phyloP scores from a whole-genome alignment of 2,329 filamentous ascomycete species.

The Paecilomyces variotii region DNA sequence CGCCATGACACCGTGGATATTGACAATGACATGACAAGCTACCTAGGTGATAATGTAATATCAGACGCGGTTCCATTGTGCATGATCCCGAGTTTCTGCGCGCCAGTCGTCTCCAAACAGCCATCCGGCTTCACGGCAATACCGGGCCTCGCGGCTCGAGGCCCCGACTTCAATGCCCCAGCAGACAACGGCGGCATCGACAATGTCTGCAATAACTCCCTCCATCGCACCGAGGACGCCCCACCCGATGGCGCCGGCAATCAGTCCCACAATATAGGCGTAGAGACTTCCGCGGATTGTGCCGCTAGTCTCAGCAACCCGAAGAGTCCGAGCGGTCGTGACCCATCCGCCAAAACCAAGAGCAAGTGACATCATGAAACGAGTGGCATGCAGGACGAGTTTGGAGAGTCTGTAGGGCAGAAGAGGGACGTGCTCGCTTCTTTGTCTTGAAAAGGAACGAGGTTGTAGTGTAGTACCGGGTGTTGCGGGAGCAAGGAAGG shows the following conservation, averaged over 20 bases:
- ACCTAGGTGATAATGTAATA: background rate
- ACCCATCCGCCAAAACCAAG: constrained; percentile 97
- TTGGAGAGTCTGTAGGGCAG: constrained; percentile 86
- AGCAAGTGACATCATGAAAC: constrained; percentile 81
- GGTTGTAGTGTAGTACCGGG: constrained; percentile 55
- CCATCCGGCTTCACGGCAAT: constrained; percentile 85
- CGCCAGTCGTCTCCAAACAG: constrained; percentile 61
- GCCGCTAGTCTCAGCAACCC: constrained; percentile 45
- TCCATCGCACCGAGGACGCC: constrained; percentile 87
- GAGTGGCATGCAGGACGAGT: constrained; percentile 79
- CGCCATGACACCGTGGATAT: background rate
- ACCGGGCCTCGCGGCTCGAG: constrained; percentile 55
- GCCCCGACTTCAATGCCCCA: constrained; percentile 82
- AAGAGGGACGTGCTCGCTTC: constrained; percentile 45
- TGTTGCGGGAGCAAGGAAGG: constrained; percentile 65
- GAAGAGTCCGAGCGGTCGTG: constrained; percentile 72
- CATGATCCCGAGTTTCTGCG: background rate
- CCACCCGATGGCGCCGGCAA: constrained; percentile 93
- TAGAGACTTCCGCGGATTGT: constrained; percentile 71
- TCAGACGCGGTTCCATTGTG: constrained; percentile 6
- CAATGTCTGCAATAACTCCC: constrained; percentile 74
- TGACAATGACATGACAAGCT: background rate
- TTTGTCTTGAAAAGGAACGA: constrained; percentile 34
- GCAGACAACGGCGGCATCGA: constrained; percentile 84
- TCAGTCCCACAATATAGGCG: constrained; percentile 85